Conservation (phyloP, 2,329 filamentous ascomycete species). For the Penicillium sp. region DNA sequence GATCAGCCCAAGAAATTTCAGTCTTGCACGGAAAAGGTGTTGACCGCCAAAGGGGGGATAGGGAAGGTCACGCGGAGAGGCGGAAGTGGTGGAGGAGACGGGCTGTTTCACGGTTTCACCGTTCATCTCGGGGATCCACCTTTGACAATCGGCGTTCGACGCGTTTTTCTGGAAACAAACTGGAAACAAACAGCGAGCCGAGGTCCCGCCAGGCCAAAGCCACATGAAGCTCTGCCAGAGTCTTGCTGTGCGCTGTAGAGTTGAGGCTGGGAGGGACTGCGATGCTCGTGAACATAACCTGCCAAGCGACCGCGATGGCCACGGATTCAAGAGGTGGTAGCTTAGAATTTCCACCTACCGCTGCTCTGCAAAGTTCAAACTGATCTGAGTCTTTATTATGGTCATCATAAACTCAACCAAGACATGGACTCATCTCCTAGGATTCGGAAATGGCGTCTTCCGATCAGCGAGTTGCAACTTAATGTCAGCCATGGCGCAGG, state of each 20-base stretch:
- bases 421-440: constrained; percentile 8
- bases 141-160: constrained; percentile 14
- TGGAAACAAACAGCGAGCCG: constrained; percentile 10
- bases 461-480: background rate
- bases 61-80: constrained; percentile 4
- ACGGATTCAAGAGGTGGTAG: background rate
- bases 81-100: constrained; percentile 11
- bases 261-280: constrained; percentile 5
- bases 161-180: constrained; percentile 18
- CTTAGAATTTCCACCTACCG: background rate
- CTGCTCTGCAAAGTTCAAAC: background rate
- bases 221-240: background rate
- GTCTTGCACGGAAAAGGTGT: background rate
- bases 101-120: constrained; percentile 14
- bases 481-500: background rate
- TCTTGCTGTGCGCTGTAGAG: background rate
- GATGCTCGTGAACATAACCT: background rate
- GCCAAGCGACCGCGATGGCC: background rate
- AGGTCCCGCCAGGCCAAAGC: constrained; percentile 4
- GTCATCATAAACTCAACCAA: constrained; percentile 13
- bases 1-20: background rate
- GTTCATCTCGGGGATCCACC: constrained; percentile 11
- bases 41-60: constrained; percentile 1
- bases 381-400: background rate
- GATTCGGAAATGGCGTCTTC: constrained; percentile 3